Evolutionary conservation across 2,329 filamentous ascomycete genomes (phyloP), one percentile per base, ranked within the genome.

Genomic region (Colletotrichum camelliae): DNA sequence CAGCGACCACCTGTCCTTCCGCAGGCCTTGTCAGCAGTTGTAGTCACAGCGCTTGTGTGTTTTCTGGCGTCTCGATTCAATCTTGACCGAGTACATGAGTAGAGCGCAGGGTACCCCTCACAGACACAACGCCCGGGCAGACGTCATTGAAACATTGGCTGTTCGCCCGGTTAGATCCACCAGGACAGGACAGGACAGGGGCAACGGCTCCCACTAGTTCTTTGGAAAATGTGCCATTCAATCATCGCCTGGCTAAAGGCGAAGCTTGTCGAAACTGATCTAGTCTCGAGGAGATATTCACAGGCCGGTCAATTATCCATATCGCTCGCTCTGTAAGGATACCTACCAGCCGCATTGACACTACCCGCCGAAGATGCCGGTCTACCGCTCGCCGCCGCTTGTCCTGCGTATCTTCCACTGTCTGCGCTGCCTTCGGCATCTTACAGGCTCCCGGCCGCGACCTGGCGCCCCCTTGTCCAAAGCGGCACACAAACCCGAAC

Each of bases 131-230:
- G 57, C 64, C 55, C 31, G 58, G 39, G 39, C 55, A 72, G 61
- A 72, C 69, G 73, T 75, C 73, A 75, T 75, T 72, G 69, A 72
- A 75, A 68, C 37, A 58, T 16, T 66, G 62, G 57, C 33, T 64
- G 37, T 39, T 43, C 61, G 52, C 68, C 27, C 35, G 35, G 37
- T 37, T 16, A 13, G 62, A 48, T 64, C 61, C 69, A 67, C 64
- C 9, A 64, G 68, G 43, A 73, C 73, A 67, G 33, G 31, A 13
- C 43, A 52, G 33, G 58, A 33, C 43, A 52, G 72, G 66, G 68
- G 60, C 24, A 21, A 60, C 16, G 12, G 43, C 43, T 48, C 24
- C 57, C 55, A 21, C 43, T 12, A 68, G 27, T 31, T 31, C 69
- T 52, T 52, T 52, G n/a, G 43, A n/a, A 52, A 52, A 13, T 12